A percentile compares a stretch with the other conserved stretches of the same genome.
phyloP scores from a whole-genome alignment of 768 basidiomycete genomes.

The Crepidotus variabilis region DNA sequence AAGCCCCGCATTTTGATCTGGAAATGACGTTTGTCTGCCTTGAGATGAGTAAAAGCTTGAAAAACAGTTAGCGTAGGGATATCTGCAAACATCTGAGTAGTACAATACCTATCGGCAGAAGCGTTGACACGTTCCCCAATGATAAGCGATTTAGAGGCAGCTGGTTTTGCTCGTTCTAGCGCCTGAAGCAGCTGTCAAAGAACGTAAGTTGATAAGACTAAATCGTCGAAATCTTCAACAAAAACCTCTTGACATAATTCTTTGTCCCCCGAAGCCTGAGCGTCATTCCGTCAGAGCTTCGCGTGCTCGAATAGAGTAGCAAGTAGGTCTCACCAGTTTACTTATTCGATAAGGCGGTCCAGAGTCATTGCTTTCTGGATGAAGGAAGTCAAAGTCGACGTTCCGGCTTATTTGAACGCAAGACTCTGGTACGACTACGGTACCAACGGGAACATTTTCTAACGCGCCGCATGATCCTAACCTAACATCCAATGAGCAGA shows the following conservation, averaged over 20 bases:
- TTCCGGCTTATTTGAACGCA: constrained; percentile 71
- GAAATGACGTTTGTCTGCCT: constrained; percentile 78
- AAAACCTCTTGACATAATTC: constrained; percentile 8
- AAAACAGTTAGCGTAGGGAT: constrained; percentile 4
- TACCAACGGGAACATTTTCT: constrained; percentile 65
- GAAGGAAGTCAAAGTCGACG: constrained; percentile 70
- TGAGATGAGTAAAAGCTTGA: constrained; percentile 83
- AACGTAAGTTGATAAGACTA: neutral
- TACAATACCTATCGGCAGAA: constrained; percentile 70
- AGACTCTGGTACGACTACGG: constrained; percentile 67
- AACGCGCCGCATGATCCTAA: constrained; percentile 81
- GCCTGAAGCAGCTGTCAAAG: constrained; percentile 40
- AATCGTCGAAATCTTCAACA: neutral
- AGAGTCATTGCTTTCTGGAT: constrained; percentile 29
- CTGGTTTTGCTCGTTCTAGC: constrained; percentile 42
- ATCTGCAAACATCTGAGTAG: neutral
- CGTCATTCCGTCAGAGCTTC: no score
- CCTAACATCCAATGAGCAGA: constrained; percentile 29
- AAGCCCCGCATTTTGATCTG: constrained; percentile 65
- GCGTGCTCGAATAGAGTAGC: no score
- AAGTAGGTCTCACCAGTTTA: constrained; percentile 45
- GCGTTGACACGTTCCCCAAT: constrained; percentile 57
- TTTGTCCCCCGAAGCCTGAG: constrained; percentile 56
- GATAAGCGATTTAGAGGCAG: constrained; percentile 30
- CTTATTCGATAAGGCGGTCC: constrained; percentile 64